A percentile compares a stretch with the other conserved stretches of the same genome.
phyloP scores from a whole-genome alignment of 1,284 basidiomycete species.

The Ustilago curta region DNA sequence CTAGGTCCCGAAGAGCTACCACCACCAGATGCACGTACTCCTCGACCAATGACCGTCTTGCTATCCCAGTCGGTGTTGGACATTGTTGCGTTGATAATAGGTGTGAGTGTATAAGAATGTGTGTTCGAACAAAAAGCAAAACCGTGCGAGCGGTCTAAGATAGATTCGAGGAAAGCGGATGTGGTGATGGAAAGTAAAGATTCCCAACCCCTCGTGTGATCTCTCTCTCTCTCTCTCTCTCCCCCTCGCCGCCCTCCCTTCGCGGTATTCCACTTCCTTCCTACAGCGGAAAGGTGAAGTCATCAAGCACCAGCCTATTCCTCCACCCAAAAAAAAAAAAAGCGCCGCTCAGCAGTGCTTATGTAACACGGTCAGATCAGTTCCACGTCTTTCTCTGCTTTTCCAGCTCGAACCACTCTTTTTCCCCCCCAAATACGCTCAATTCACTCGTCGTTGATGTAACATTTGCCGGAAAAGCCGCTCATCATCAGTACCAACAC shows the following conservation, averaged over 20 bases:
- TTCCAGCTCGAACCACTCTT: too few relatives aligned
- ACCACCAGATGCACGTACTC: constrained; percentile 72
- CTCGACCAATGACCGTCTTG: constrained; percentile 79
- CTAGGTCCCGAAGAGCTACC: constrained; percentile 75
- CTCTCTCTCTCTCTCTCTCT: neutral
- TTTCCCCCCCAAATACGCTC: too few relatives aligned
- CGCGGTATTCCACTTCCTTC: too few relatives aligned
- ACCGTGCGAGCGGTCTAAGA: too few relatives aligned
- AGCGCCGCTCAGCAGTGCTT: constrained; percentile 1
- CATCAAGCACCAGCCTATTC: neutral
- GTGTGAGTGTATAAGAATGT: neutral
- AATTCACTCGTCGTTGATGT: too few relatives aligned
- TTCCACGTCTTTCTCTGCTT: constrained; percentile 10
- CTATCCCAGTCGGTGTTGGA: constrained; percentile 58
- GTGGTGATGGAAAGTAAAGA: neutral
- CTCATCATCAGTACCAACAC: too few relatives aligned
- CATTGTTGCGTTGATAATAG: constrained; percentile 17
- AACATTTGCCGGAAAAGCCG: too few relatives aligned
- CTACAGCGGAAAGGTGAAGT: constrained; percentile 1
- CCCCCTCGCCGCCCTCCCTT: neutral
- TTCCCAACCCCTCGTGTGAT: too few relatives aligned
- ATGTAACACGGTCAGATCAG: constrained; percentile 5
- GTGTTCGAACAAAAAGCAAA: neutral
- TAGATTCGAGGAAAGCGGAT: too few relatives aligned
- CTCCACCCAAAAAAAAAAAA: constrained; percentile 6